phyloP scores from a whole-genome alignment of 768 basidiomycete genomes.

The Boletellus emodensis region DNA sequence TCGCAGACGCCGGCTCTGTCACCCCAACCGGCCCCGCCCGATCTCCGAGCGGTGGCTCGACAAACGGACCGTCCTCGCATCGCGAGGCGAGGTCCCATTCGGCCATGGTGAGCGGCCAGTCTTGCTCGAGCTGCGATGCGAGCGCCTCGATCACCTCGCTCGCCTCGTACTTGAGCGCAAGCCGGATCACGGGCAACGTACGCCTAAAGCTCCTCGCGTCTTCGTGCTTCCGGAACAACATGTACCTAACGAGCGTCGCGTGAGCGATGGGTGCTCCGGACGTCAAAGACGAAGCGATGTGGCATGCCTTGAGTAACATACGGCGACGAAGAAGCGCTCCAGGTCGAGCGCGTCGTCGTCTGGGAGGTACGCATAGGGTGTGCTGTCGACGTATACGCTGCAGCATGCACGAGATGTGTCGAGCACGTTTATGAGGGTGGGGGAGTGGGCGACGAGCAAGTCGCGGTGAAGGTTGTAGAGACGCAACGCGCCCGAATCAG shows the following conservation, averaged over 20 bases:
- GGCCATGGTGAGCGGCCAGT: constrained; percentile 3
- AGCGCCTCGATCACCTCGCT: constrained; percentile 2
- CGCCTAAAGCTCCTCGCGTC: not conserved
- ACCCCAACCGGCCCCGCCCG: not conserved
- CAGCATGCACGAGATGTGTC: not conserved
- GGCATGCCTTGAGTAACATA: constrained; percentile 2
- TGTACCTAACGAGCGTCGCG: not conserved
- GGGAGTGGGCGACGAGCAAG: constrained; percentile 2
- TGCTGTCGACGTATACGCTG: not conserved
- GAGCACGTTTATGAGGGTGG: not conserved
- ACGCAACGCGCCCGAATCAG: constrained; percentile 1
- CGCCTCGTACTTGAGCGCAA: constrained; percentile 5
- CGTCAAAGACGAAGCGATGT: not conserved
- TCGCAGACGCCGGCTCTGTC: constrained; percentile 1
- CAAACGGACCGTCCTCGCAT: not conserved
- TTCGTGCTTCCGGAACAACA: constrained; percentile 2
- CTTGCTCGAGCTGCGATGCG: constrained; percentile 6
- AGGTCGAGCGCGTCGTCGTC: constrained; percentile 5
- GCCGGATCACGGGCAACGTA: constrained; percentile 1
- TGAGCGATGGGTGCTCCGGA: not conserved
- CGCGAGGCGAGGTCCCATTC: constrained; percentile 5
- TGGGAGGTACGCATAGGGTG: not conserved
- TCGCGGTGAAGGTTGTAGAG: constrained; percentile 8
- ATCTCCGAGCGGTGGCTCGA: not conserved
- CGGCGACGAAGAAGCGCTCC: constrained; percentile 3